Conservation (phyloP, 139 green algal species). For the Coelastrella sp. region DNA sequence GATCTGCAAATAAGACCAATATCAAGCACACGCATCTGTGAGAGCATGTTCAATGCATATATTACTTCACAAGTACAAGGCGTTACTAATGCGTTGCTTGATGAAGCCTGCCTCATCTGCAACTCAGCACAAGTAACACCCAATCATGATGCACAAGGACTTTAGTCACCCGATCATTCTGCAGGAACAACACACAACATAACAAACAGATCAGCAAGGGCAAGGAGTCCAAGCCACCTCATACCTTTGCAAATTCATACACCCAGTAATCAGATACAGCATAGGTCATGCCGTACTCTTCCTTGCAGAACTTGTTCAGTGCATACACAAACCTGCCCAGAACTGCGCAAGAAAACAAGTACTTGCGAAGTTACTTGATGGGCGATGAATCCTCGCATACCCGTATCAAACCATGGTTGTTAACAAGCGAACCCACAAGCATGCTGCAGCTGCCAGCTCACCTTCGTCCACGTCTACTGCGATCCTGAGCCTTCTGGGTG, state of each 20-base stretch:
- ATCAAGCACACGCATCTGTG: neutral
- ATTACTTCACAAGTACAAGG: no score
- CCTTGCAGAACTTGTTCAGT: constrained; percentile 86
- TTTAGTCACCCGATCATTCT: neutral
- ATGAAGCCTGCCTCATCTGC: no score
- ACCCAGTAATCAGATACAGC: constrained; percentile 84
- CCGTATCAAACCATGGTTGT: neutral
- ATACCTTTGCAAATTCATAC: constrained; percentile 93
- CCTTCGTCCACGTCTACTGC: constrained; percentile 91
- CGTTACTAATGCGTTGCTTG: no score
- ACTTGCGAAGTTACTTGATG: neutral
- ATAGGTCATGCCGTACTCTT: constrained; percentile 82
- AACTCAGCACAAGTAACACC: no score
- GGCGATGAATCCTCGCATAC: neutral
- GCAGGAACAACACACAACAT: no score
- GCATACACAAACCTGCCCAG: constrained; percentile 86
- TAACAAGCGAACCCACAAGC: neutral
- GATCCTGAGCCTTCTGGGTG: constrained; percentile 55
- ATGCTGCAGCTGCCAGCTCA: constrained; percentile 41
- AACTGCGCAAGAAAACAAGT: constrained; percentile 79
- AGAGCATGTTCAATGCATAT: no score
- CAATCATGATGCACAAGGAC: no score
- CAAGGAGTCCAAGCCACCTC: neutral
- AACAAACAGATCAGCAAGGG: neutral
- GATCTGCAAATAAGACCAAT: no score